Evolutionary conservation across 2,329 filamentous ascomycete species (phyloP).

Genomic region (Aspergillus japonicus): DNA sequence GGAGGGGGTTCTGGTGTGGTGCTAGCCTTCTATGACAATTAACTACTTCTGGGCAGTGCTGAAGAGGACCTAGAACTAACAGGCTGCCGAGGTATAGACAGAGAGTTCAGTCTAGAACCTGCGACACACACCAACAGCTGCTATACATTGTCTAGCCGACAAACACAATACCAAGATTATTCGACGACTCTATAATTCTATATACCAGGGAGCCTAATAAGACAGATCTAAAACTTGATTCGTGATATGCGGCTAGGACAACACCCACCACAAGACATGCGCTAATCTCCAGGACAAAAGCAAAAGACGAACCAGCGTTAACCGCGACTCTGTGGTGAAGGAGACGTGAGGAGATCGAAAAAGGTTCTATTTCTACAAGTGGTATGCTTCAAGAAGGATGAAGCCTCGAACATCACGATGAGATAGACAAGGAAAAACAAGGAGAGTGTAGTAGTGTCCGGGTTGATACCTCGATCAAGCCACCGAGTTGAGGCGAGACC

Average conservation of each 20-base stretch:
- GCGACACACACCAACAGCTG: no score
- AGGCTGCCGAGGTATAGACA: no score
- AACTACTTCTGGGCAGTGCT: no score
- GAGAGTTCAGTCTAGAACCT: no score
- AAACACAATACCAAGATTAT: no score
- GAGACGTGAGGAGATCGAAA: constrained; percentile 16
- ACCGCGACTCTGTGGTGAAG: constrained; percentile 17
- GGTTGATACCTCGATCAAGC: background rate
- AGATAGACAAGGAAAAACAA: constrained; percentile 15
- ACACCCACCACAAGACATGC: constrained; percentile 19
- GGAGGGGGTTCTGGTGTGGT: no score
- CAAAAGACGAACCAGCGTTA: constrained; percentile 16
- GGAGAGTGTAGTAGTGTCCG: constrained; percentile 15
- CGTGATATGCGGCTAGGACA: constrained; percentile 37
- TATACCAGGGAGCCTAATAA: constrained; percentile 4
- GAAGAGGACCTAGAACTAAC: no score
- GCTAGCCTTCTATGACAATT: no score
- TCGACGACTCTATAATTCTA: background rate
- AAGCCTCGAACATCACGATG: constrained; percentile 14
- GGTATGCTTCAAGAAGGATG: constrained; percentile 20
- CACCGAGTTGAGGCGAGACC: constrained; percentile 14
- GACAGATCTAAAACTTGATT: constrained; percentile 21
- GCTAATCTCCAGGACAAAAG: constrained; percentile 33
- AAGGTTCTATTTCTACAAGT: constrained; percentile 42
- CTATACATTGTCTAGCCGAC: no score